A percentile compares a stretch with the other conserved stretches of the same genome.
Evolutionary conservation across 140 eudicot genomes (phyloP).

Genomic region (Bidens hawaiensis): DNA sequence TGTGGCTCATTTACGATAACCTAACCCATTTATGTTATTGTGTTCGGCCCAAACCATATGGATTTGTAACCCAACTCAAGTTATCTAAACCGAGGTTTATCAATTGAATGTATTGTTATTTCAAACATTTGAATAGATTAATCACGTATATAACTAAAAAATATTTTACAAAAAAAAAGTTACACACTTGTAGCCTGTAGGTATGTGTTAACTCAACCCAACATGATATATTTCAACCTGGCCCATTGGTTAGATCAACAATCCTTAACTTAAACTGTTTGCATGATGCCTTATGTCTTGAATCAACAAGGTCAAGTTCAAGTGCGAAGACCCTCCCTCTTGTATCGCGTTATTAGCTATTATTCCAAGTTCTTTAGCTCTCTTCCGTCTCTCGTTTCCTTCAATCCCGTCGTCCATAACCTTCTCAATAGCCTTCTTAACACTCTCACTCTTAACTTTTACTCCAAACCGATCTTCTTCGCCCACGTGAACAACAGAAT

Average conservation of each 20-base stretch:
- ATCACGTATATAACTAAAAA: too few relatives aligned
- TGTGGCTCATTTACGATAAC: too few relatives aligned
- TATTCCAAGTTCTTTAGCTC: conserved; percentile 31
- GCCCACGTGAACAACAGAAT: conserved; percentile 26
- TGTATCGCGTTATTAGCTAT: conserved; percentile 34
- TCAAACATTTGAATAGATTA: too few relatives aligned
- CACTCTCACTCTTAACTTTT: conserved; percentile 25
- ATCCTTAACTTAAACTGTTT: background rate
- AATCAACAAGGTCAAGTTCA: conserved; percentile 32
- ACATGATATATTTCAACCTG: too few relatives aligned
- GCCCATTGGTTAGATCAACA: background rate
- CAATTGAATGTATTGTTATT: too few relatives aligned
- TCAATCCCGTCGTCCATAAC: conserved; percentile 31
- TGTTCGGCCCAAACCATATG: too few relatives aligned
- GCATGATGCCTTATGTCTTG: conserved; percentile 30
- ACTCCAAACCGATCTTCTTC: conserved; percentile 25
- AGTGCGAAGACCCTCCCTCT: conserved; percentile 43
- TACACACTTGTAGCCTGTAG: background rate
- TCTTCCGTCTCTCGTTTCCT: conserved; percentile 23
- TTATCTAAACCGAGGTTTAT: too few relatives aligned
- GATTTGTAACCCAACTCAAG: too few relatives aligned
- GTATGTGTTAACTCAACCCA: background rate
- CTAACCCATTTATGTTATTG: too few relatives aligned
- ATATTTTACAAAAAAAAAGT: too few relatives aligned
- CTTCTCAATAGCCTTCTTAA: conserved; percentile 28